These are phyloP conservation scores for Typha latifolia DNA, from an alignment of 176 grass and related monocot genomes.

Conservation along the genomic window DNA sequence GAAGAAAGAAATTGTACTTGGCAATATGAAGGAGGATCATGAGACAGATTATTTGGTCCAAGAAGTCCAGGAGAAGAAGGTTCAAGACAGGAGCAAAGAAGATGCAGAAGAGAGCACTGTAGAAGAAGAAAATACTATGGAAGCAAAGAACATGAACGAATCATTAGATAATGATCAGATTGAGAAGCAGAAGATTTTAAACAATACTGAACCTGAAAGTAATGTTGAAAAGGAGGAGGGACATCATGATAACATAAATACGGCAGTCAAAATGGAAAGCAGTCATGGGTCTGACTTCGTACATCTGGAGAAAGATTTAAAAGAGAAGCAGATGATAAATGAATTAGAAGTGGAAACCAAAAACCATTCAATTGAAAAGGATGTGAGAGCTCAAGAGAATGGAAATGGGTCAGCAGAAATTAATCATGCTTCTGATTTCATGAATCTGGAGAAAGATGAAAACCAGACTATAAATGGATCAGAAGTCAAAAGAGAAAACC, in stretches of 20 bases:
- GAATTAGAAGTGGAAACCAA: not conserved
- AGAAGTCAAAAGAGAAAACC: not conserved
- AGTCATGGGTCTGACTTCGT: not conserved
- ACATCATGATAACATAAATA: not conserved
- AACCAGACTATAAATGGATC: conserved; percentile 6
- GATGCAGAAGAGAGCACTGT: not conserved
- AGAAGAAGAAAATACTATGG: not conserved
- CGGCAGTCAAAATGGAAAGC: not conserved
- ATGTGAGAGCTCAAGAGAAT: not conserved
- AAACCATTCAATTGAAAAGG: not conserved
- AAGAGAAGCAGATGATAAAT: not conserved
- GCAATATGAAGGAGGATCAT: not conserved
- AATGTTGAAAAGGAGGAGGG: not conserved
- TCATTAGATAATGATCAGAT: not conserved
- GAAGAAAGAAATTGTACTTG: not conserved
- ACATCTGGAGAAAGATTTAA: not conserved
- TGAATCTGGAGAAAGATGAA: conserved; percentile 26
- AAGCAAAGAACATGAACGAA: not conserved
- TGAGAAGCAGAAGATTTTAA: not conserved
- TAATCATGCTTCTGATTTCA: conserved; percentile 32
- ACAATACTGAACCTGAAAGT: not conserved
- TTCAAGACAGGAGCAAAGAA: not conserved
- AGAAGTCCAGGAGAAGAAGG: not conserved
- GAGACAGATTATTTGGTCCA: not conserved
- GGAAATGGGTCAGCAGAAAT: conserved; percentile 24